These are phyloP conservation scores for Piromyces sp. DNA, from an alignment of 192 early-diverging fungal species.

Conservation along the genomic window DNA sequence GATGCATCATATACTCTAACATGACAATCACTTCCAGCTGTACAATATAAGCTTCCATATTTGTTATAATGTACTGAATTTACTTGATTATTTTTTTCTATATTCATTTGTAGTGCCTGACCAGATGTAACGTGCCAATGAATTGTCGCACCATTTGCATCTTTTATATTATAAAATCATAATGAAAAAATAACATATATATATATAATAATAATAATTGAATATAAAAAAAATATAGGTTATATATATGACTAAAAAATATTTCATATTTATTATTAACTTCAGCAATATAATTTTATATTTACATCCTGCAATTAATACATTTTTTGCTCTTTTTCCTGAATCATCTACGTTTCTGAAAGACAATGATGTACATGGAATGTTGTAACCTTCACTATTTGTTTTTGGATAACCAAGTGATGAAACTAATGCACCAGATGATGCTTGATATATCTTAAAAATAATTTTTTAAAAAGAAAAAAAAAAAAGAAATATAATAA, in stretches of 20 bases:
- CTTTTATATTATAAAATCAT: constrained; percentile 6
- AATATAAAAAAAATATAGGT: too few relatives aligned
- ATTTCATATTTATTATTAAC: too few relatives aligned
- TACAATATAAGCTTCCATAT: constrained; percentile 12
- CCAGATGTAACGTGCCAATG: constrained; percentile 31
- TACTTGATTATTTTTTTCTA: constrained; percentile 18
- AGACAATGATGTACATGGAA: constrained; percentile 23
- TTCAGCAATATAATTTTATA: too few relatives aligned
- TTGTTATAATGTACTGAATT: constrained; percentile 16
- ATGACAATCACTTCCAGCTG: constrained; percentile 16
- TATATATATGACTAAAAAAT: too few relatives aligned
- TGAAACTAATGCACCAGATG: not conserved
- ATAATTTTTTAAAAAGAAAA: not conserved
- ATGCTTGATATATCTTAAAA: not conserved
- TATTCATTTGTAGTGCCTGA: constrained; percentile 17
- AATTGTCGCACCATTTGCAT: constrained; percentile 25
- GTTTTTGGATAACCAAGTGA: not conserved
- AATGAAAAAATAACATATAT: too few relatives aligned
- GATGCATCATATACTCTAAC: constrained; percentile 24
- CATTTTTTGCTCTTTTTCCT: constrained; percentile 20
- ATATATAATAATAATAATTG: too few relatives aligned
- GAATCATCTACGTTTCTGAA: constrained; percentile 20
- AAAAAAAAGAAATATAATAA: not conserved
- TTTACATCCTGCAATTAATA: constrained; percentile 30
- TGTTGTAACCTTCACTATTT: not conserved